A percentile compares a stretch with the other conserved stretches of the same genome.
Evolutionary conservation across 2,329 filamentous ascomycete species (phyloP).

Genomic region (Pseudocercospora eumusae): DNA sequence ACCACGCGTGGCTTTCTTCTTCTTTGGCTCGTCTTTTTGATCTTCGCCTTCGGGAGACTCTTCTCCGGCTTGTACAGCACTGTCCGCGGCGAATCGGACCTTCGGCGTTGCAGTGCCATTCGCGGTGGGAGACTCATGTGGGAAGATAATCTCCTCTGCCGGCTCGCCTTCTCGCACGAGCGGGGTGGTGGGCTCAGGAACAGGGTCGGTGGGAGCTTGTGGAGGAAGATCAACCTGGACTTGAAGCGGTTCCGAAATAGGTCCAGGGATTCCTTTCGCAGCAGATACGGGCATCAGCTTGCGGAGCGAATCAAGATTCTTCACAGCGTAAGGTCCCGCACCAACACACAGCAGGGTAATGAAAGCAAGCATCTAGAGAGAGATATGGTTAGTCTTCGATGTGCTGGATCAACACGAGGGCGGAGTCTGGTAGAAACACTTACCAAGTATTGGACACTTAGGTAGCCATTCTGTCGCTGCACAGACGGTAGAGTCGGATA

Average conservation of each 20-base stretch:
- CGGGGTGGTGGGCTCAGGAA: constrained; percentile 11
- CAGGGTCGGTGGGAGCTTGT: not conserved
- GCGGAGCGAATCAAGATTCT: not conserved
- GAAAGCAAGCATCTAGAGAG: not conserved
- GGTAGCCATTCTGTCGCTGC: not conserved
- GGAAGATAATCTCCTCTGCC: constrained; percentile 41
- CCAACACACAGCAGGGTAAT: constrained; percentile 1
- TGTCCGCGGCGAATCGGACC: constrained; percentile 25
- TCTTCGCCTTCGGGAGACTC: constrained; percentile 32
- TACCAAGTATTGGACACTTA: not conserved
- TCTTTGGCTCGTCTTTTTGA: constrained; percentile 37
- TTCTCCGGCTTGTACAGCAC: constrained; percentile 13
- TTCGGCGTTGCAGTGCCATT: constrained; percentile 17
- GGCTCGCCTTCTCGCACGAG: constrained; percentile 39
- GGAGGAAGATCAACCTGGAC: not conserved
- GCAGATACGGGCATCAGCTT: not conserved
- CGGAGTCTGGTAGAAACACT: not conserved
- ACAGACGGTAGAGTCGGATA: not conserved
- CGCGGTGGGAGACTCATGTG: constrained; percentile 24
- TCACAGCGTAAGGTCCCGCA: constrained; percentile 6
- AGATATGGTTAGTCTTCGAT: not conserved
- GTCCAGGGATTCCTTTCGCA: not conserved
- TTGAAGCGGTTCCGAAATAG: not conserved
- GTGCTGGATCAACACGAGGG: not conserved
- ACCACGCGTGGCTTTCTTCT: constrained; percentile 54